These are phyloP conservation scores for Eremochloa ophiuroides DNA, from an alignment of 176 grass and related monocot genomes.

Conservation along the genomic window DNA sequence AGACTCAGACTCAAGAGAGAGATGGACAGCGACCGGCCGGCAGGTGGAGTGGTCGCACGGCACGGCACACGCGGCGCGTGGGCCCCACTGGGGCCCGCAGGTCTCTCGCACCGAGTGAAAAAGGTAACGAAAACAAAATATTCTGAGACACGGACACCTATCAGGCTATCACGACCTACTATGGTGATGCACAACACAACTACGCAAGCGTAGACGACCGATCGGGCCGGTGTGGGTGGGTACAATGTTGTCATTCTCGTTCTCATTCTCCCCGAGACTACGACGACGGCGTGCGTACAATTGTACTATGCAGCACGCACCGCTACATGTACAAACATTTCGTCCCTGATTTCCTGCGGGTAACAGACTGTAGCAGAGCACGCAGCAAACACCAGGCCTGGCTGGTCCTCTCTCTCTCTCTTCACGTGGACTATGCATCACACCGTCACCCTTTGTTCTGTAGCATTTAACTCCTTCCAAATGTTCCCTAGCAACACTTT, in stretches of 20 bases:
- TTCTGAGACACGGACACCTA: not conserved
- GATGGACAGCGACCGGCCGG: not conserved
- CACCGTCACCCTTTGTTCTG: slow-evolving; percentile 27
- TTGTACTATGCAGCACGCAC: not conserved
- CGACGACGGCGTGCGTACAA: not conserved
- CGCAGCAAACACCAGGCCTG: not conserved
- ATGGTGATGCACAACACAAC: not conserved
- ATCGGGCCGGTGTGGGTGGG: not conserved
- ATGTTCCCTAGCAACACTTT: slow-evolving; percentile 18
- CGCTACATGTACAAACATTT: not conserved
- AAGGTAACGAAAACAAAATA: not conserved
- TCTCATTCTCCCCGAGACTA: not conserved
- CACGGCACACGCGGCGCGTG: not conserved
- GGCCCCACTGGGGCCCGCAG: not conserved
- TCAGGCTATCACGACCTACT: no score
- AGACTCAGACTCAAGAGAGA: not conserved
- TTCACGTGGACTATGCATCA: slow-evolving; percentile 24
- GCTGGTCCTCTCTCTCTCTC: slow-evolving; percentile 10
- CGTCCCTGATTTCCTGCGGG: not conserved
- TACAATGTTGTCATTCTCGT: not conserved
- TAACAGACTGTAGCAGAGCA: not conserved
- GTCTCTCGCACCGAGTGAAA: not conserved
- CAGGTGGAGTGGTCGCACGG: not conserved
- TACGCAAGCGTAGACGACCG: not conserved
- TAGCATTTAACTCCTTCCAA: slow-evolving; percentile 41